phyloP scores from a whole-genome alignment of 2,329 filamentous ascomycete genomes.

The Helicocarpus griseus region DNA sequence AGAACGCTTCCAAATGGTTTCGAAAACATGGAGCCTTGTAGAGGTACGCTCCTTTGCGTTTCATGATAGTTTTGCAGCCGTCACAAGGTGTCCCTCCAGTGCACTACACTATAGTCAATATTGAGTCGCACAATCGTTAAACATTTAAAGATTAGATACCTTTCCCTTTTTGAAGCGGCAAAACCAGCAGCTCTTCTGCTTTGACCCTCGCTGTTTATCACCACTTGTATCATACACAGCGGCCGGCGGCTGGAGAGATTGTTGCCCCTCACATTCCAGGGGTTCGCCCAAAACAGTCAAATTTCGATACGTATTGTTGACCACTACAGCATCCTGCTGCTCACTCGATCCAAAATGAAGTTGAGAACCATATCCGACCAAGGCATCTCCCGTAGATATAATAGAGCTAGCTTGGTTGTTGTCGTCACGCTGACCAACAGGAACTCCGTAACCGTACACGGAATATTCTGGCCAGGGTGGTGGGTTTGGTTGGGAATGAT shows the following conservation, averaged over 20 bases:
- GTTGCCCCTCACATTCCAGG: not conserved
- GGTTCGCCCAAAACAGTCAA: no score
- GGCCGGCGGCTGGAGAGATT: not conserved
- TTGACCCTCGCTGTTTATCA: not conserved
- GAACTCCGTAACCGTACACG: not conserved
- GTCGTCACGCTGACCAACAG: not conserved
- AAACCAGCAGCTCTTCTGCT: not conserved
- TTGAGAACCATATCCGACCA: not conserved
- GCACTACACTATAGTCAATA: not conserved
- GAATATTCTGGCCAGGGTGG: not conserved
- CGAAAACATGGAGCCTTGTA: not conserved
- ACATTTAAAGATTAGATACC: not conserved
- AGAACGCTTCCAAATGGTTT: not conserved
- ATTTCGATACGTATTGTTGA: not conserved
- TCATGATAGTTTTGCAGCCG: not conserved
- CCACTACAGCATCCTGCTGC: not conserved
- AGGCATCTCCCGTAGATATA: not conserved
- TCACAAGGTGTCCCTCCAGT: not conserved
- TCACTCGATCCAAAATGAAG: not conserved
- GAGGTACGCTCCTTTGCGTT: not conserved
- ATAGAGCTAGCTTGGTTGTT: not conserved
- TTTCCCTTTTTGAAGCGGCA: not conserved
- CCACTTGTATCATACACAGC: not conserved
- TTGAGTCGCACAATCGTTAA: not conserved
- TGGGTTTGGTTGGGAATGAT: not conserved